phyloP scores from a whole-genome alignment of 2,329 filamentous ascomycete genomes.

The Ophiostoma fasciatum region DNA sequence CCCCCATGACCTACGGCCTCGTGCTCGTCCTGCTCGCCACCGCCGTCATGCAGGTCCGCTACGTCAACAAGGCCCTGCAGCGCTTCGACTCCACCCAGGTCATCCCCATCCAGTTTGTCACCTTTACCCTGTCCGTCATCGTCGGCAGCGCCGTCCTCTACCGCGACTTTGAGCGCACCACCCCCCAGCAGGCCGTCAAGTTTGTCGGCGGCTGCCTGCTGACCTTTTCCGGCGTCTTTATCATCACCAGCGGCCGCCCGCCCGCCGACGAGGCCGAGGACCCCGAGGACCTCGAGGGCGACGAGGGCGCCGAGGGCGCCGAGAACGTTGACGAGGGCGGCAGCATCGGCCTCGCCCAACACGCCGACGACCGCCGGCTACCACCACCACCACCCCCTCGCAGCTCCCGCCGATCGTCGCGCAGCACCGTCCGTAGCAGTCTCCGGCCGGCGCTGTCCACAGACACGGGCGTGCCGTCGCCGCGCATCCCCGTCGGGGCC shows the following conservation, averaged over 20 bases:
- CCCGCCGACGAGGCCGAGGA: conserved; percentile 42
- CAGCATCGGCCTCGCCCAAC: conserved; percentile 43
- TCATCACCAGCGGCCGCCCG: conserved; percentile 77
- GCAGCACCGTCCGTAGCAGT: too few species aligned
- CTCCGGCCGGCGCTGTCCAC: conserved; percentile 15
- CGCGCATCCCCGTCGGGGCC: conserved; percentile 18
- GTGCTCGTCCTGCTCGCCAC: conserved; percentile 64
- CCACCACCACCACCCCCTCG: conserved; percentile 14
- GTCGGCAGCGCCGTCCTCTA: conserved; percentile 87
- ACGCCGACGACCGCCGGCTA: conserved; percentile 26
- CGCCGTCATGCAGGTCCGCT: conserved; percentile 92
- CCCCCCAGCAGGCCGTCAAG: conserved; percentile 56
- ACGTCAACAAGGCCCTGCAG: conserved; percentile 77
- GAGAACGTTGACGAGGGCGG: conserved; percentile 39
- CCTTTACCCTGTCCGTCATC: conserved; percentile 92
- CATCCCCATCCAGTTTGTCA: conserved; percentile 93
- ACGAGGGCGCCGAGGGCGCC: conserved; percentile 50
- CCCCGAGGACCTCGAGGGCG: conserved; percentile 20
- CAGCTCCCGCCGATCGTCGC: conserved; percentile 19
- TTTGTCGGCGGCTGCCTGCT: conserved; percentile 83
- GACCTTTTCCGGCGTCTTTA: conserved; percentile 92
- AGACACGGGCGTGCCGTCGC: conserved; percentile 22
- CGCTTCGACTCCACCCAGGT: conserved; percentile 95
- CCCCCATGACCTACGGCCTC: conserved; percentile 83
- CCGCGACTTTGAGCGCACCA: conserved; percentile 81